Evolutionary conservation across 805 yeast species (phyloP).

Genomic region (Huiozyma naganishii): DNA sequence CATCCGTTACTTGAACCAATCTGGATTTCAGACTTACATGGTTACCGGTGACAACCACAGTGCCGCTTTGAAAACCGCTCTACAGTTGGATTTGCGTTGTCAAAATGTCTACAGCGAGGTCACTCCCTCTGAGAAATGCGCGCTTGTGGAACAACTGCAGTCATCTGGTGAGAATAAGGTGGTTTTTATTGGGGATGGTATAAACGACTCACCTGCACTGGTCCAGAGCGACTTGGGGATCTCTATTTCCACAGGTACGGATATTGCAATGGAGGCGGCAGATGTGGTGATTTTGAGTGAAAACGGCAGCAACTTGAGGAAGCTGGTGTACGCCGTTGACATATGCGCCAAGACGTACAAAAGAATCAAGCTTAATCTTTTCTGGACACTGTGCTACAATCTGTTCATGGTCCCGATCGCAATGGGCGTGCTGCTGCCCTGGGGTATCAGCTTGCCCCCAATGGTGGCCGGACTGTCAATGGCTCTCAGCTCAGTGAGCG

Average conservation of each 20-base stretch:
- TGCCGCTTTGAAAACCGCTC: slow-evolving; percentile 57
- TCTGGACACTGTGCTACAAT: slow-evolving; percentile 83
- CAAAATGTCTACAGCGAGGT: slow-evolving; percentile 64
- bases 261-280: slow-evolving; percentile 95
- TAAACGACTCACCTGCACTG: slow-evolving; percentile 94
- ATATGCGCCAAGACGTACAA: slow-evolving; percentile 60
- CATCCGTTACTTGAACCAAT: slow-evolving; percentile 39
- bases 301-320: slow-evolving; percentile 27
- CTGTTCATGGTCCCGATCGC: slow-evolving; percentile 83
- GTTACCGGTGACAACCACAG: slow-evolving; percentile 76
- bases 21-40: slow-evolving; percentile 61
- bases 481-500: slow-evolving; percentile 89
- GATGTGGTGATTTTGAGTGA: slow-evolving; percentile 65
- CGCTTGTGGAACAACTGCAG: slow-evolving; percentile 50
- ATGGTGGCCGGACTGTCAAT: slow-evolving; percentile 84
- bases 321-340: slow-evolving; percentile 52
- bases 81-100: slow-evolving; percentile 52
- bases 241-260: slow-evolving; percentile 87
- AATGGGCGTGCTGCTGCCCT: slow-evolving; percentile 80
- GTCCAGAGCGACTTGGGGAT: slow-evolving; percentile 83
- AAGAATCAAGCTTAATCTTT: slow-evolving; percentile 68
- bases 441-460: slow-evolving; percentile 70
- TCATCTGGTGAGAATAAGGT: slow-evolving; percentile 34
- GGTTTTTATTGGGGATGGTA: slow-evolving; percentile 95
- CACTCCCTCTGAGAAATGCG: slow-evolving; percentile 67